Evolutionary conservation across 1,284 basidiomycete species (phyloP).

Genomic region (Pholiota adiposa): DNA sequence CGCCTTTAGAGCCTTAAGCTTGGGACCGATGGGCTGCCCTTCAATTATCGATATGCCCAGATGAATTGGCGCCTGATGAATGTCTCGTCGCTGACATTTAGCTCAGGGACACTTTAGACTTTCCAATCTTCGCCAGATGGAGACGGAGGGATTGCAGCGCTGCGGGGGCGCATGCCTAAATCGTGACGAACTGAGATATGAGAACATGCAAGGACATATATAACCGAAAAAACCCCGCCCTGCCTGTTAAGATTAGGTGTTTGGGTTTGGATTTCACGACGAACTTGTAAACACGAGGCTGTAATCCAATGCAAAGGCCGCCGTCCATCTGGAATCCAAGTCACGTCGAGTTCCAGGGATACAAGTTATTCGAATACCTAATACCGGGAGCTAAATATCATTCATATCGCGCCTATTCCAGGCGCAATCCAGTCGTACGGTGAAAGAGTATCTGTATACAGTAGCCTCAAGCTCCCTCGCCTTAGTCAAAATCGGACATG

Average conservation of each 20-base stretch:
- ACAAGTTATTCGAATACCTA: too few relatives aligned
- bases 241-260: not conserved
- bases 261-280: not conserved
- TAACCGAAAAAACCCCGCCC: not conserved
- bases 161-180: not conserved
- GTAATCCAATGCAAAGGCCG: not conserved
- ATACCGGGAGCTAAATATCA: not conserved
- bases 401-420: not conserved
- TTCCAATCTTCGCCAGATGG: not conserved
- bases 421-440: not conserved
- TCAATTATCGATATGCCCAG: not conserved
- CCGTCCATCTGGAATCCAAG: not conserved
- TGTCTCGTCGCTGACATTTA: not conserved
- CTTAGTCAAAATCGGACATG: constrained; percentile 61
- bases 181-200: not conserved
- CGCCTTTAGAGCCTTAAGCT: too few relatives aligned
- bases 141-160: not conserved
- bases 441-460: not conserved
- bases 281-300: not conserved
- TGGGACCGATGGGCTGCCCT: too few relatives aligned
- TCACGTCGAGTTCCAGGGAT: not conserved
- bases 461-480: not conserved
- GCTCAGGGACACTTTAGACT: not conserved
- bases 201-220: not conserved
- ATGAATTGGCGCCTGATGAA: not conserved